Conservation (phyloP, 495 filamentous ascomycete genomes). For the Penicillium diatomitis region DNA sequence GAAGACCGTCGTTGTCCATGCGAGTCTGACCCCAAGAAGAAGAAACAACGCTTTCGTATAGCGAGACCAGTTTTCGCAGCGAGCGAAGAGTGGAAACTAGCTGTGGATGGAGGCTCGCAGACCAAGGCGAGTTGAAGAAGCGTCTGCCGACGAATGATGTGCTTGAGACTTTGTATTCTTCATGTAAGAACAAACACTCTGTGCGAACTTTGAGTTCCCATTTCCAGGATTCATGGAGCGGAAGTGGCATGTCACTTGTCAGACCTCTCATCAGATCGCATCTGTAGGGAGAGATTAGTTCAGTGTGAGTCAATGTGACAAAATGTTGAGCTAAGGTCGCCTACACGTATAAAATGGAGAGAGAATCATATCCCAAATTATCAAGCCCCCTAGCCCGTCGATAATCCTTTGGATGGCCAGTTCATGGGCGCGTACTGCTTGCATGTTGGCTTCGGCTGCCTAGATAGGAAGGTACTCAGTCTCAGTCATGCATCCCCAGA, state of each 20-base stretch:
- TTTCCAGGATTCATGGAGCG: background rate
- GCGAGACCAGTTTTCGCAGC: slow-evolving; percentile 3
- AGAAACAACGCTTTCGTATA: slow-evolving; percentile 6
- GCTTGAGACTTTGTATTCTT: background rate
- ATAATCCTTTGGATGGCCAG: background rate
- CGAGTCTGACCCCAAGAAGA: slow-evolving; percentile 1
- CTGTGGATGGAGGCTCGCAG: slow-evolving; percentile 2
- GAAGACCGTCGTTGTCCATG: slow-evolving; percentile 10
- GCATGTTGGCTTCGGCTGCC: background rate
- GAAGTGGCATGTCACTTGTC: background rate
- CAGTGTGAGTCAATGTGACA: background rate
- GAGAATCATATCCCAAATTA: background rate
- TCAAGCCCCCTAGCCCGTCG: background rate
- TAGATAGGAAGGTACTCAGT: too few species aligned
- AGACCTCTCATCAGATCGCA: background rate
- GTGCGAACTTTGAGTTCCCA: background rate
- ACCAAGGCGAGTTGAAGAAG: slow-evolving; percentile 8
- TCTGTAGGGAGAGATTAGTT: background rate
- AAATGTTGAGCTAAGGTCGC: background rate
- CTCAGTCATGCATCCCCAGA: too few species aligned
- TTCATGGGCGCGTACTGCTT: background rate
- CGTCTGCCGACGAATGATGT: background rate
- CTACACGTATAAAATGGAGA: background rate
- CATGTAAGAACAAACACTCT: background rate
- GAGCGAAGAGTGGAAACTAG: slow-evolving; percentile 4